A percentile compares a stretch with the other conserved stretches of the same genome.
Evolutionary conservation across 2,329 filamentous ascomycete species (phyloP).

Genomic region (Clarireedia monteithiana): DNA sequence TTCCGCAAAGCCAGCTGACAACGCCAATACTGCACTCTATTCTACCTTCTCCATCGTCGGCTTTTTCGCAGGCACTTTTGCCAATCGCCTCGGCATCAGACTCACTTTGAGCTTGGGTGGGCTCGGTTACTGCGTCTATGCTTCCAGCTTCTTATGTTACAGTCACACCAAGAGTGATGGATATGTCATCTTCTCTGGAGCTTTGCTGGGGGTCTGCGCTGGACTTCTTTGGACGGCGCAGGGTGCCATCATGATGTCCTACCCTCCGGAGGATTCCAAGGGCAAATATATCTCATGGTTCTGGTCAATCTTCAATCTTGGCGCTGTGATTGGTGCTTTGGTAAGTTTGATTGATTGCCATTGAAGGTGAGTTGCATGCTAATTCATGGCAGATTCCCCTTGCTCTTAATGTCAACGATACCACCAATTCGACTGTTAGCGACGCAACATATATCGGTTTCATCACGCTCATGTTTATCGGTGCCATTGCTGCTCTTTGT

Average conservation of each 20-base stretch:
- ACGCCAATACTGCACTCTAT: conserved; percentile 37
- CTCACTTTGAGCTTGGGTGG: conserved; percentile 62
- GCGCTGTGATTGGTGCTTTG: conserved; percentile 73
- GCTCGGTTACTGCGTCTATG: conserved; percentile 67
- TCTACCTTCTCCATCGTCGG: conserved; percentile 47
- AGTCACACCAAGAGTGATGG: conserved; percentile 31
- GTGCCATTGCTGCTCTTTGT: conserved; percentile 62
- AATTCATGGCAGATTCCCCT: conserved; percentile 48
- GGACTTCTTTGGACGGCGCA: conserved; percentile 75
- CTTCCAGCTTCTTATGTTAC: conserved; percentile 45
- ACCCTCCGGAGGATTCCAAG: conserved; percentile 71
- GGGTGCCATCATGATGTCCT: conserved; percentile 81
- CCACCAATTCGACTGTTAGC: conserved; percentile 39
- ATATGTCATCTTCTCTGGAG: conserved; percentile 68
- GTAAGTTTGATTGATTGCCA: conserved; percentile 23
- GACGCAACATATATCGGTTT: conserved; percentile 80
- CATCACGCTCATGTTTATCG: conserved; percentile 66
- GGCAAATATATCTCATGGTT: conserved; percentile 83
- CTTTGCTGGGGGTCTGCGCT: conserved; percentile 68
- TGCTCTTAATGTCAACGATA: conserved; percentile 58
- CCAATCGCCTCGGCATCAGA: conserved; percentile 65
- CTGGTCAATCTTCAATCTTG: conserved; percentile 91
- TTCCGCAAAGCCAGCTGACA: conserved; percentile 33
- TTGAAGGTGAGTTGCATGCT: neutral
- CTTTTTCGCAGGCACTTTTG: conserved; percentile 65